A percentile compares a stretch with the other conserved stretches of the same genome.
Evolutionary conservation across 140 eudicot genomes (phyloP).

Genomic region (Stevia rebaudiana): DNA sequence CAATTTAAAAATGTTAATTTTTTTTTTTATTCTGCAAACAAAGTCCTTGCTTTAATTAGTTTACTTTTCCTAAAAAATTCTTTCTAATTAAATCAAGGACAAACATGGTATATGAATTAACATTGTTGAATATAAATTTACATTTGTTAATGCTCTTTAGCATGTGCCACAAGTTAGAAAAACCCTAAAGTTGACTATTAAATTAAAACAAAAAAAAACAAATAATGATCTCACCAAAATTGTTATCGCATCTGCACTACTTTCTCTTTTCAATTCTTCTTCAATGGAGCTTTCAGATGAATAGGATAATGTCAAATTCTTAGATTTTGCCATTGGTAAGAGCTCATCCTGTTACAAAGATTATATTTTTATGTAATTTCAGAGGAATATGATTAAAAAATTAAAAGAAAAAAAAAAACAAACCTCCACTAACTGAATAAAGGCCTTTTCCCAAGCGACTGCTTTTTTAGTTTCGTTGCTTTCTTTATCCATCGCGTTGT

Average conservation of each 20-base stretch:
- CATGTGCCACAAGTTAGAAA: neutral
- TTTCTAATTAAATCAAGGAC: neutral
- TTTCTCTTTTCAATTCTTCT: constrained; percentile 95
- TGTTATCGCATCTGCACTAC: constrained; percentile 94
- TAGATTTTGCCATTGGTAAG: constrained; percentile 72
- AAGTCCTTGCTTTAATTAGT: neutral
- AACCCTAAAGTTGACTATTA: neutral
- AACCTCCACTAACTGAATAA: constrained; percentile 85
- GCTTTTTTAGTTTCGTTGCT: constrained; percentile 72
- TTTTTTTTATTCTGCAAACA: neutral
- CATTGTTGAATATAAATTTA: neutral
- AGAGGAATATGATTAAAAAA: neutral
- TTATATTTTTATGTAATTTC: neutral
- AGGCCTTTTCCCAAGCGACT: constrained; percentile 95
- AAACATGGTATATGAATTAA: neutral
- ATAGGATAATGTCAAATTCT: constrained; percentile 73
- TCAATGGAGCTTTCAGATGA: constrained; percentile 97
- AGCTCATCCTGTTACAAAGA: constrained; percentile 68
- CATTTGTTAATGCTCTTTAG: neutral
- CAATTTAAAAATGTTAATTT: neutral
- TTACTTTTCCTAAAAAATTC: neutral
- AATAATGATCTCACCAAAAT: constrained; percentile 53
- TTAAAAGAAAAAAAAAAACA: neutral
- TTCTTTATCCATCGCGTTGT: constrained; percentile 77
- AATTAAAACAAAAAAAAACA: constrained; percentile 7